Conservation (phyloP, 805 yeast species). For the Zygotorulaspora chibaensis region DNA sequence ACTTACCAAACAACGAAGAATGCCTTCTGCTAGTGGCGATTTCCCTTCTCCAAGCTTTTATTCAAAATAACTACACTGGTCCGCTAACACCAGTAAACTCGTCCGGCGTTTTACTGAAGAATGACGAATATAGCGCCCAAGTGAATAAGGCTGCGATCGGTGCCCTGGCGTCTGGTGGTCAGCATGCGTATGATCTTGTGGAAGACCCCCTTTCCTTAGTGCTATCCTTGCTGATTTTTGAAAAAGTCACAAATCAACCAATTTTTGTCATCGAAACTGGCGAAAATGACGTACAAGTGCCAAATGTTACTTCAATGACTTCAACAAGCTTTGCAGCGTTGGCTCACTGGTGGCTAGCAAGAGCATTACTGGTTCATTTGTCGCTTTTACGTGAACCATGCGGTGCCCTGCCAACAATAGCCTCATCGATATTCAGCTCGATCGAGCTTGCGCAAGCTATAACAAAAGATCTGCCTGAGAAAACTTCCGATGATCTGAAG, state of each 20-base stretch:
- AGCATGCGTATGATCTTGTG: conserved; percentile 60
- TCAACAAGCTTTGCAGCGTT: conserved; percentile 43
- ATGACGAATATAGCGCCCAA: conserved; percentile 7
- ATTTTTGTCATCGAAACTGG: conserved; percentile 23
- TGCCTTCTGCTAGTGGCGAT: conserved; percentile 42
- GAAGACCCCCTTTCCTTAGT: conserved; percentile 46
- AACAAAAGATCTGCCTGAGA: conserved; percentile 22
- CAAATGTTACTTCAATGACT: conserved; percentile 22
- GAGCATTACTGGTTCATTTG: conserved; percentile 60
- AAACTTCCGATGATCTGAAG: conserved; percentile 31
- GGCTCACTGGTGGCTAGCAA: conserved; percentile 69
- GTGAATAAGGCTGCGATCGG: conserved; percentile 28
- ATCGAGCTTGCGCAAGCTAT: conserved; percentile 29
- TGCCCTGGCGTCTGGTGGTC: conserved; percentile 57
- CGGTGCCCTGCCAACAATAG: conserved; percentile 39
- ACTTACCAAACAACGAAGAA: conserved; percentile 3
- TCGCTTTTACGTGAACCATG: conserved; percentile 63
- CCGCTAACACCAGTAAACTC: conserved; percentile 51
- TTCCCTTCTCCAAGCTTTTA: conserved; percentile 59
- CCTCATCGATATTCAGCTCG: conserved; percentile 33
- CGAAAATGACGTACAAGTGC: conserved; percentile 16
- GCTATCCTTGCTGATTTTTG: conserved; percentile 43
- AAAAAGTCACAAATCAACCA: conserved; percentile 36
- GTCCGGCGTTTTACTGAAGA: conserved; percentile 27
- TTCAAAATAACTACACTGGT: conserved; percentile 80